Evolutionary conservation across 176 grass and related monocot genomes (phyloP).

Genomic region (Dactylis glomerata): DNA sequence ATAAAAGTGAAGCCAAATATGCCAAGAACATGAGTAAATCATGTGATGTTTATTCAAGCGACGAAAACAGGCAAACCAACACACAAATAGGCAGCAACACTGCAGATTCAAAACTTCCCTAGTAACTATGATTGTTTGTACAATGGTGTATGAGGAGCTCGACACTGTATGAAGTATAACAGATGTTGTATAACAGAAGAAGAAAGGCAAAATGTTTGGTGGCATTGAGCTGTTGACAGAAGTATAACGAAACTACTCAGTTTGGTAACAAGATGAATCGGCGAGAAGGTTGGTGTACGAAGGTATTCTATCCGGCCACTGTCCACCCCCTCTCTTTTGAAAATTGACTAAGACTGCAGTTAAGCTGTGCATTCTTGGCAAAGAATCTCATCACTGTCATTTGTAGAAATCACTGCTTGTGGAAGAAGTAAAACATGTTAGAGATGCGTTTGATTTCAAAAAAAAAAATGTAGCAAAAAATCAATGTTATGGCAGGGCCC

Average conservation of each 20-base stretch:
- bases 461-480: not conserved
- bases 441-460: not conserved
- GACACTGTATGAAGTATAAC: constrained; percentile 22
- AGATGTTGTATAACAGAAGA: not conserved
- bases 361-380: constrained; percentile 24
- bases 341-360: constrained; percentile 26
- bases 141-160: constrained; percentile 34
- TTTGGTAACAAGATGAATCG: constrained; percentile 33
- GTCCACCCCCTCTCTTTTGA: constrained; percentile 13
- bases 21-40: not conserved
- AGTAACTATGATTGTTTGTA: constrained; percentile 35
- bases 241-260: constrained; percentile 31
- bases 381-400: constrained; percentile 17
- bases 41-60: not conserved
- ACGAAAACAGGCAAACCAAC: not conserved
- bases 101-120: not conserved
- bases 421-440: constrained; percentile 28
- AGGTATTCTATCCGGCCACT: constrained; percentile 27
- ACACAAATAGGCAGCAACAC: not conserved
- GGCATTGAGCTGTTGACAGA: not conserved
- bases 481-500: constrained; percentile 3
- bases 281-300: constrained; percentile 25
- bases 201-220: constrained; percentile 14
- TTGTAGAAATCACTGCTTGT: constrained; percentile 30
- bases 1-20: not conserved